Evolutionary conservation across 140 eudicot species (phyloP).

Genomic region (Anethum foeniculum): DNA sequence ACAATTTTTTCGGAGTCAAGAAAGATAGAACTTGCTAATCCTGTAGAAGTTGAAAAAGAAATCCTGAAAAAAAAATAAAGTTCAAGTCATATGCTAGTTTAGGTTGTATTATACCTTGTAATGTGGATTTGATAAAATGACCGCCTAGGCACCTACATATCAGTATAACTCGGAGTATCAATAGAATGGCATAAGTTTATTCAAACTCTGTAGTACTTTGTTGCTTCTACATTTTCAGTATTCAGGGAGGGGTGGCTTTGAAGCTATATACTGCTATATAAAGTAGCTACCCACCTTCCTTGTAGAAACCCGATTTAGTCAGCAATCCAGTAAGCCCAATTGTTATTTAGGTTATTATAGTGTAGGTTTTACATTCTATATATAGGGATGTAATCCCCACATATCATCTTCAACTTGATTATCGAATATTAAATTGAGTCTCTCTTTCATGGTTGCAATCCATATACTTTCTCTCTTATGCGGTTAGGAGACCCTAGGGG

Average conservation of each 20-base stretch:
- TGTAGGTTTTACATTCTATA: too few species aligned
- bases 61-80: background rate
- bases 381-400: too few species aligned
- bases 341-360: too few species aligned
- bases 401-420: too few species aligned
- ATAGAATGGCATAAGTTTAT: background rate
- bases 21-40: conserved; percentile 4
- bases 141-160: background rate
- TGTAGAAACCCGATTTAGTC: background rate
- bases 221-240: background rate
- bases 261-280: background rate
- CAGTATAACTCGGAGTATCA: background rate
- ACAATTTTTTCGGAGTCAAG: background rate
- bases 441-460: too few species aligned
- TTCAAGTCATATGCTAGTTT: background rate
- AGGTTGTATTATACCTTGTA: background rate
- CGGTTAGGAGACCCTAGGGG: too few species aligned
- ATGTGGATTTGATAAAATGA: background rate
- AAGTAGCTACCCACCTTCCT: background rate
- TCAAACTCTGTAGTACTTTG: background rate
- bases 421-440: too few species aligned
- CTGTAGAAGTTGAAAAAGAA: background rate
- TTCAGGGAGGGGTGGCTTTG: background rate
- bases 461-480: too few species aligned
- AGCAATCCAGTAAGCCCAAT: background rate